Evolutionary conservation across 148 eudicot genomes (phyloP).

Genomic region (Amaranthus cruentus): DNA sequence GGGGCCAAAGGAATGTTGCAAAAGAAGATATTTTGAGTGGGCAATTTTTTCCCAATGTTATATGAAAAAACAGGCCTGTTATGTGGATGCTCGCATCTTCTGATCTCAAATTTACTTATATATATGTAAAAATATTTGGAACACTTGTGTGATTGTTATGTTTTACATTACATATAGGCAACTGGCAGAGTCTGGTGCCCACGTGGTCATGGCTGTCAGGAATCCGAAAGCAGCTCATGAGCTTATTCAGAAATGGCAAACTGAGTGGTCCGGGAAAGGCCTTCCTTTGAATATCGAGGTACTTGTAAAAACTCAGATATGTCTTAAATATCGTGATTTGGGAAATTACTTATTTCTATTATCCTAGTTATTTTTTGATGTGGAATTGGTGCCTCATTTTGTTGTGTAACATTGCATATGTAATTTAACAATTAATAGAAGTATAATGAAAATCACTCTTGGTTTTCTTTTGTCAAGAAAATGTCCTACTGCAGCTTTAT

Average conservation of each 20-base stretch:
- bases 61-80: neutral
- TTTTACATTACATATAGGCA: constrained; percentile 43
- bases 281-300: constrained; percentile 97
- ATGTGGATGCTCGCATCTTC: neutral
- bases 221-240: constrained; percentile 73
- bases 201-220: constrained; percentile 96
- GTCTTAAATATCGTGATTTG: neutral
- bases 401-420: neutral
- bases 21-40: neutral
- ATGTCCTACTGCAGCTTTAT: neutral
- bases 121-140: neutral
- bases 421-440: neutral
- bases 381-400: neutral
- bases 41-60: too few species aligned
- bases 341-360: neutral
- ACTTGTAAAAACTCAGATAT: constrained; percentile 9
- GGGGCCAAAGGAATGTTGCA: neutral
- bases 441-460: neutral
- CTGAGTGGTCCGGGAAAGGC: constrained; percentile 78
- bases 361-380: neutral
- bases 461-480: neutral
- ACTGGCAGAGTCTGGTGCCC: constrained; percentile 93
- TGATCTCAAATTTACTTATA: neutral
- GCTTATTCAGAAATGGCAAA: constrained; percentile 74
- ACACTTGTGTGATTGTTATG: constrained; percentile 9